A percentile compares a stretch with the other conserved stretches of the same genome.
Evolutionary conservation across 345 rosid genomes (phyloP).

Genomic region (Bruguiera sexangula): DNA sequence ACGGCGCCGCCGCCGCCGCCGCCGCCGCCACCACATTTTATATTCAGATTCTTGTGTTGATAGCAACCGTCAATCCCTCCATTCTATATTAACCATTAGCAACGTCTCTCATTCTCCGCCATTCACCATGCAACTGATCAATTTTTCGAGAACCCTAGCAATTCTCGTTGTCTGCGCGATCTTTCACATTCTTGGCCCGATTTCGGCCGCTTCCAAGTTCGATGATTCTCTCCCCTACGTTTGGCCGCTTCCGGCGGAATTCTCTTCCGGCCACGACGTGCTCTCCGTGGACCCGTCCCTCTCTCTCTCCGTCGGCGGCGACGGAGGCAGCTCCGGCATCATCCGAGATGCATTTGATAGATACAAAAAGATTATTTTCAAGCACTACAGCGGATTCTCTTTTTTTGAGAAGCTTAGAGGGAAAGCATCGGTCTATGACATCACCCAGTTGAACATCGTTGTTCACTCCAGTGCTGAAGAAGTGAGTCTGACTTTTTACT

Average conservation of each 20-base stretch:
- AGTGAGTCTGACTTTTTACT: constrained; percentile 27
- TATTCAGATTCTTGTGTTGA: neutral
- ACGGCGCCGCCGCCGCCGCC: too few species aligned
- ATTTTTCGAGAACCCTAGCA: neutral
- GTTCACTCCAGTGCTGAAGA: constrained; percentile 64
- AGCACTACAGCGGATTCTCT: constrained; percentile 31
- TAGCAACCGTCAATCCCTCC: neutral
- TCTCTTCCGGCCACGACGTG: constrained; percentile 49
- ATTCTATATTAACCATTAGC: neutral
- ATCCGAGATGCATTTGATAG: constrained; percentile 66
- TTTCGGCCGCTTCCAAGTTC: constrained; percentile 5
- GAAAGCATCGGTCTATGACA: constrained; percentile 47
- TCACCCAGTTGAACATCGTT: constrained; percentile 48
- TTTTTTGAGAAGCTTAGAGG: constrained; percentile 30
- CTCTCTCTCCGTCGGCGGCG: constrained; percentile 44
- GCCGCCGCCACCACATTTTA: too few species aligned
- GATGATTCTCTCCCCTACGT: constrained; percentile 18
- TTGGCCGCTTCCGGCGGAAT: constrained; percentile 85
- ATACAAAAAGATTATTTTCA: constrained; percentile 61
- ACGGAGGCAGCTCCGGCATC: constrained; percentile 51
- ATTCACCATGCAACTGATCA: neutral
- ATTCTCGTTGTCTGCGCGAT: constrained; percentile 2
- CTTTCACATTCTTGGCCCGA: neutral
- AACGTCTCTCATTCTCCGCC: neutral
- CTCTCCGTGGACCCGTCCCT: constrained; percentile 67